Evolutionary conservation across 2,329 filamentous ascomycete species (phyloP), one percentile per base, ranked within the genome.

Genomic region (Hymenoscyphus linearis): DNA sequence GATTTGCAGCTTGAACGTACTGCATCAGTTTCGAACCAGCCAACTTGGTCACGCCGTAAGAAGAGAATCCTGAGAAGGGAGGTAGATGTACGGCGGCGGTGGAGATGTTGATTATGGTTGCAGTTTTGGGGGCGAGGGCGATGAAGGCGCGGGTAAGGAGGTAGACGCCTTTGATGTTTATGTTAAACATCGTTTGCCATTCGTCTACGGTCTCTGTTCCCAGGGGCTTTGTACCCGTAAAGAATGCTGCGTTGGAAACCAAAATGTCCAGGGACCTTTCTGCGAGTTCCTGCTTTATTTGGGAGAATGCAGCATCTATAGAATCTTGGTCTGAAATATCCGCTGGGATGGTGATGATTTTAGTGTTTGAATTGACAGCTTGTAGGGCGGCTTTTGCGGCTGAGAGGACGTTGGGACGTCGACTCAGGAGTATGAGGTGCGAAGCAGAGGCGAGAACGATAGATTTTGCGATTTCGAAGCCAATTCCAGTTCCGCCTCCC

Each of bases 401-500:
- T 1, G 22, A 22, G 22, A 50, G 18, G 44, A 50, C n/a, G 10
- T 25, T 22, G 2, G 44, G 18, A 13, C 44, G 44, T 22, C 44
- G 18, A 25, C 44, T 22, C 4, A 50, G 37, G 16, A 44, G n/a
- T 16, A 44, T 44, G 37, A 44, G 18, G 7, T 18, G 3, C 4
- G 44, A 50, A 9, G 18, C 9, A 18, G 44, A 50, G 18, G 44
- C 44, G 18, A 50, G 44, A 22, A 22, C 18, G 1, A 50, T 22
- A 25, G 44, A 50, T 22, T 50, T 50, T 10, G 10, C 44, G 44
- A 50, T 12, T 0, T 18, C 44, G 22, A 50, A 3, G 22, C 44
- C 18, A 25, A 22, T 50, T 25, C 44, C n/a, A 12, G 44, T 12
- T 3, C 44, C 44, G 0, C 75, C 77, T 22, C 78, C 79, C 3